Evolutionary conservation across 306 rosid genomes (phyloP).

Genomic region (Vigna angularis): DNA sequence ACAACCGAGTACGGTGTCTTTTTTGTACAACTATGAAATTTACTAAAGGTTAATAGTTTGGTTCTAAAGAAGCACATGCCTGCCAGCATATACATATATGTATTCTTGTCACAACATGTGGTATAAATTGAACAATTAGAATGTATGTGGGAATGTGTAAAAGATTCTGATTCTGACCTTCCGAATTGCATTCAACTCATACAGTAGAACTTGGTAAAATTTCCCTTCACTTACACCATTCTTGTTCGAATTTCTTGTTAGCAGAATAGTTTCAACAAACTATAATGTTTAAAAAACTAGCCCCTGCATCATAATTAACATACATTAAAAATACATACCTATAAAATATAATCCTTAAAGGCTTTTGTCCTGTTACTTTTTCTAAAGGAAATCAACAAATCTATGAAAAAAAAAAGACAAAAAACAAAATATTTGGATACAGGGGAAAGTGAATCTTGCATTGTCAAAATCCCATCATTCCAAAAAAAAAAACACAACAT

Average conservation of each 20-base stretch:
- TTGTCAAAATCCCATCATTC: no score
- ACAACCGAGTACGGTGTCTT: constrained; percentile 90
- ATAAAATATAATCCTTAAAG: no score
- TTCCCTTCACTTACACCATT: constrained; percentile 98
- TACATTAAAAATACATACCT: not conserved
- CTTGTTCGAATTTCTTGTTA: constrained; percentile 54
- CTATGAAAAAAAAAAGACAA: no score
- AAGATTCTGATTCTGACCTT: constrained; percentile 60
- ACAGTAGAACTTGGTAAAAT: constrained; percentile 90
- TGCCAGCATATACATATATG: constrained; percentile 24
- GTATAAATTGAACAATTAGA: not conserved
- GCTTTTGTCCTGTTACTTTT: no score
- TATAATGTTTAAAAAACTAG: not conserved
- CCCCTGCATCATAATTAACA: constrained; percentile 18
- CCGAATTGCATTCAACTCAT: constrained; percentile 91
- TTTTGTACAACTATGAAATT: constrained; percentile 94
- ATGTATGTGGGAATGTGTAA: not conserved
- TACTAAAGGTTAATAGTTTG: constrained; percentile 92
- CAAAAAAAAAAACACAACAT: no score
- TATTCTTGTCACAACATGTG: constrained; percentile 1
- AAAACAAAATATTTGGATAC: no score
- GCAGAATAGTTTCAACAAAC: constrained; percentile 6
- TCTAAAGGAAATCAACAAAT: no score
- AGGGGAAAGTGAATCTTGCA: no score
- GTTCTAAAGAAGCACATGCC: constrained; percentile 97